phyloP scores from a whole-genome alignment of 164 flowering plant species.

The Aristolochia fimbriata region DNA sequence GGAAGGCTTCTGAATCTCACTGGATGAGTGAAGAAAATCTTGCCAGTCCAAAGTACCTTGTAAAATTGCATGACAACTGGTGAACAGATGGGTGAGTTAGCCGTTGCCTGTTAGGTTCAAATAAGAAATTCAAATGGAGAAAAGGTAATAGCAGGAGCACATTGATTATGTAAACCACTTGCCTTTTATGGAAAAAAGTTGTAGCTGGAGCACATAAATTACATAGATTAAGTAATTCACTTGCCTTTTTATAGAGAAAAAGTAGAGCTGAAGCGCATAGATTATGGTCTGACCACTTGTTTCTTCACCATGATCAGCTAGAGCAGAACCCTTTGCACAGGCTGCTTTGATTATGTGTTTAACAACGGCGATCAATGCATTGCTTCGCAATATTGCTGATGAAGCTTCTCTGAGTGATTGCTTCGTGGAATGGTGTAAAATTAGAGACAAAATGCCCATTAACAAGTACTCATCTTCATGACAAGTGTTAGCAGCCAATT shows the following conservation, averaged over 20 bases:
- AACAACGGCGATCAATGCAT: constrained; percentile 32
- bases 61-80: constrained; percentile 43
- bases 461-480: constrained; percentile 36
- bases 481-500: constrained; percentile 23
- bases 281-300: constrained; percentile 39
- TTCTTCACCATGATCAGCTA: constrained; percentile 46
- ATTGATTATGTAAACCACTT: constrained; percentile 15
- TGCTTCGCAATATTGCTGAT: constrained; percentile 43
- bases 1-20: constrained; percentile 16
- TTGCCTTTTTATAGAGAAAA: constrained; percentile 68
- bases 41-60: constrained; percentile 50
- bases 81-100: constrained; percentile 17
- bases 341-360: constrained; percentile 30
- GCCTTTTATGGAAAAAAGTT: constrained; percentile 62
- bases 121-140: neutral
- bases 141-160: too few species aligned
- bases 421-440: constrained; percentile 57
- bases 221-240: constrained; percentile 19
- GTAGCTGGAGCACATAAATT: constrained; percentile 40
- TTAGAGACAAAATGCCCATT: constrained; percentile 48
- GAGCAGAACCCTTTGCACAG: constrained; percentile 53
- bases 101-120: neutral
- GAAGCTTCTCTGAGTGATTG: constrained; percentile 55
- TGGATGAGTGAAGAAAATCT: constrained; percentile 27
- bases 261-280: constrained; percentile 43